Conservation (phyloP, 1,139 yeast species). For the Scheffersomyces lignicola region DNA sequence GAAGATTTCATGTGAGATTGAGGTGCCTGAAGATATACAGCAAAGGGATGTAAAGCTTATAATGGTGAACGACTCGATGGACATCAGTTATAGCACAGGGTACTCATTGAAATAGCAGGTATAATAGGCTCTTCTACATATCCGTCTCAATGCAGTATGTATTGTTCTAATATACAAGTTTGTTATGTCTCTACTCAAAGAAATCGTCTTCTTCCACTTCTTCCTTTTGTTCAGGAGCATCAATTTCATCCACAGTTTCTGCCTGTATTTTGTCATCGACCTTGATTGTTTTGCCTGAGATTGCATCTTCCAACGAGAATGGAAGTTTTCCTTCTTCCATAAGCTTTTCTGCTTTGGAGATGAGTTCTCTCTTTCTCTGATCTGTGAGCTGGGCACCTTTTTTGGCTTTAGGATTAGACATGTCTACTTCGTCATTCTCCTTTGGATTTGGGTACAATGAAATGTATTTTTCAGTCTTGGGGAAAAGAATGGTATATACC, state of each 20-base stretch:
- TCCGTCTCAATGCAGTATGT: conserved; percentile 5
- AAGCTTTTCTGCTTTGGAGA: conserved; percentile 51
- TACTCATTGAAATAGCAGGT: conserved; percentile 6
- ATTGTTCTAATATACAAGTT: conserved; percentile 2
- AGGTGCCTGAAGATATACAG: conserved; percentile 48
- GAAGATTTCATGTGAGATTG: conserved; percentile 40
- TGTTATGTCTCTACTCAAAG: conserved; percentile 29
- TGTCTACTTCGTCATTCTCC: conserved; percentile 25
- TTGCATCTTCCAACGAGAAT: conserved; percentile 56
- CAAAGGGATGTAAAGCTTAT: conserved; percentile 48
- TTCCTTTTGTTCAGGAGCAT: conserved; percentile 35
- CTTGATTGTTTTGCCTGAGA: conserved; percentile 45
- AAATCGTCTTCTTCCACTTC: conserved; percentile 43
- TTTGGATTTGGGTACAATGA: conserved; percentile 63
- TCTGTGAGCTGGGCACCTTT: conserved; percentile 51
- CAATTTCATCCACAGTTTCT: conserved; percentile 29
- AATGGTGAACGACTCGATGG: conserved; percentile 68
- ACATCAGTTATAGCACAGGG: conserved; percentile 36
- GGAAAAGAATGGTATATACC: conserved; percentile 76
- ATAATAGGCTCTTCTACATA: conserved; percentile 6
- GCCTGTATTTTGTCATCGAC: conserved; percentile 15
- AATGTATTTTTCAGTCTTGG: conserved; percentile 76
- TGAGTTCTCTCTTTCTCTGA: conserved; percentile 47
- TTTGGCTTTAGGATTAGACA: conserved; percentile 38
- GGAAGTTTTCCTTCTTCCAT: conserved; percentile 55